These are phyloP conservation scores for Cryptococcus hybrid DNA, from an alignment of 1,284 basidiomycete genomes.

Conservation along the genomic window DNA sequence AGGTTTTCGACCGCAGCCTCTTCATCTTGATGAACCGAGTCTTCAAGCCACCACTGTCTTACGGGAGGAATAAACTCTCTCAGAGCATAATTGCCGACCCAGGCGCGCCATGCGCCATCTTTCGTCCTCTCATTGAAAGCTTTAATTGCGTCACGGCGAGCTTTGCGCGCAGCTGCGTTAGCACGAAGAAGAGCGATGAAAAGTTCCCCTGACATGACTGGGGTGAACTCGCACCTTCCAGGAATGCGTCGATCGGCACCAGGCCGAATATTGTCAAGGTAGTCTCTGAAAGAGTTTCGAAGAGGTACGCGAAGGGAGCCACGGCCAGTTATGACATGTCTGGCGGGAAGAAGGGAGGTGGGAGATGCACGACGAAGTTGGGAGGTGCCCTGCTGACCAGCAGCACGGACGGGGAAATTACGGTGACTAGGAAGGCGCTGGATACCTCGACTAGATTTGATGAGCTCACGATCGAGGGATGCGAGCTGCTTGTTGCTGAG, in stretches of 20 bases:
- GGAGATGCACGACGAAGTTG: constrained; percentile 13
- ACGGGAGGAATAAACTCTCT: constrained; percentile 1
- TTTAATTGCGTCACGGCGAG: constrained; percentile 3
- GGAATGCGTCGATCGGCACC: not conserved
- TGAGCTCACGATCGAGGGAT: not conserved
- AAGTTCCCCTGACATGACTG: not conserved
- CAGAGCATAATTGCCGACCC: constrained; percentile 10
- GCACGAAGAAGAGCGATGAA: constrained; percentile 5
- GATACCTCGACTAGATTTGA: not conserved
- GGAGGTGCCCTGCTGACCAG: constrained; percentile 11
- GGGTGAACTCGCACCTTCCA: no score
- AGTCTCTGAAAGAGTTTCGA: not conserved
- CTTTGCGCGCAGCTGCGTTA: not conserved
- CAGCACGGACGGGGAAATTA: constrained; percentile 4
- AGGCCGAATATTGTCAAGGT: not conserved
- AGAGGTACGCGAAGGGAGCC: not conserved
- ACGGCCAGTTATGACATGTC: not conserved
- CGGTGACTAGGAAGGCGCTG: constrained; percentile 1
- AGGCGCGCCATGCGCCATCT: constrained; percentile 8
- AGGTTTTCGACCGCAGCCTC: not conserved
- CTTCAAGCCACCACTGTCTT: constrained; percentile 10
- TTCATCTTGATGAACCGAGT: not conserved
- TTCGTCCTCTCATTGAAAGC: constrained; percentile 5
- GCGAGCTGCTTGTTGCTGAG: constrained; percentile 8
- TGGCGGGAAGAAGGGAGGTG: constrained; percentile 10